Evolutionary conservation across 73 alveolate genomes (phyloP).

Genomic region (Paramecium caudatum): DNA sequence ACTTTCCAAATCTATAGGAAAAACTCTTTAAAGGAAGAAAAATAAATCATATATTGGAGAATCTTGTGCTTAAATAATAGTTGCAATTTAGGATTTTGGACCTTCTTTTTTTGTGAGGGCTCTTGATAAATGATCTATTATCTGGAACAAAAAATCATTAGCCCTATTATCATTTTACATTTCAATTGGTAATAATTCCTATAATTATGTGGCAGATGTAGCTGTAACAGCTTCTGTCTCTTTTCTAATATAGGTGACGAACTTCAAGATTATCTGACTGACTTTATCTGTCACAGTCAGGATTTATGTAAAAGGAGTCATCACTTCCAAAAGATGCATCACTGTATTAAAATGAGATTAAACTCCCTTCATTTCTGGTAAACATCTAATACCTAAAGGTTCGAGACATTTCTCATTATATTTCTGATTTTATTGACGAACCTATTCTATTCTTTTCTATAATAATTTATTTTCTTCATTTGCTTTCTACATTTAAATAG

Average conservation of each 20-base stretch:
- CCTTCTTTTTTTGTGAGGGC: constrained; percentile 3
- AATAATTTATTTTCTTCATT: constrained; percentile 18
- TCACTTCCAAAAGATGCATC: constrained; percentile 25
- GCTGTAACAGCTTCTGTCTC: not conserved
- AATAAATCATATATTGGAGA: constrained; percentile 61
- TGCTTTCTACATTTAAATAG: constrained; percentile 1
- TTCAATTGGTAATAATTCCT: constrained; percentile 8
- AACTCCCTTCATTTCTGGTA: constrained; percentile 35
- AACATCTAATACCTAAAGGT: not conserved
- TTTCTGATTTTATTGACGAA: not conserved
- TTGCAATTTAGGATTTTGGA: constrained; percentile 26
- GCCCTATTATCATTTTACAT: constrained; percentile 54
- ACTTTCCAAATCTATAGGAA: constrained; percentile 39
- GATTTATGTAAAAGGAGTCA: not conserved
- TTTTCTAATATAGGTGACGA: not conserved
- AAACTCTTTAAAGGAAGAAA: constrained; percentile 50
- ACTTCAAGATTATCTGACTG: not conserved
- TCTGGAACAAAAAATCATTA: constrained; percentile 34
- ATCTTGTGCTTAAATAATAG: constrained; percentile 22
- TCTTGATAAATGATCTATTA: constrained; percentile 52
- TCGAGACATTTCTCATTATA: not conserved
- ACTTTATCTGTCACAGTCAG: constrained; percentile 6
- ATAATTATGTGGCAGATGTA: not conserved
- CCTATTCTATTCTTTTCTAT: not conserved
- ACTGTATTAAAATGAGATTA: constrained; percentile 24